Evolutionary conservation across 352 stramenopile genomes (phyloP).

Genomic region (Pythium scleroteichum): DNA sequence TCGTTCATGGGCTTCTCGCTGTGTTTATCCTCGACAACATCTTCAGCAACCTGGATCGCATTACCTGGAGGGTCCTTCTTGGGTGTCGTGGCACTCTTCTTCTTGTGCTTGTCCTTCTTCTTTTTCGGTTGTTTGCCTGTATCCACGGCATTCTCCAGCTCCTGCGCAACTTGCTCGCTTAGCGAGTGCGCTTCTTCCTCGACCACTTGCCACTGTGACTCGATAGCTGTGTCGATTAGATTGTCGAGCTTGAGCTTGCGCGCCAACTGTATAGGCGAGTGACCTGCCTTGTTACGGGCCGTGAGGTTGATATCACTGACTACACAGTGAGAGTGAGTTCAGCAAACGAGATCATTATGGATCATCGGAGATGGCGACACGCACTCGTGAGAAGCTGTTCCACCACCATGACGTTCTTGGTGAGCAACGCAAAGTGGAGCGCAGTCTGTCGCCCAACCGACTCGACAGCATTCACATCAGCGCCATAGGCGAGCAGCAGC

Average conservation of each 20-base stretch:
- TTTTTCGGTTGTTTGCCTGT: slow-evolving; percentile 17
- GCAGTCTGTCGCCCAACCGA: slow-evolving; percentile 53
- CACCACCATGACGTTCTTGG: slow-evolving; percentile 49
- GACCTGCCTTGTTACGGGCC: slow-evolving; percentile 35
- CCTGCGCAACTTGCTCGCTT: slow-evolving; percentile 25
- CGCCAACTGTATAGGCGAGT: slow-evolving; percentile 41
- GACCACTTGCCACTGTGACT: slow-evolving; percentile 27
- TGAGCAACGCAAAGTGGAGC: slow-evolving; percentile 76
- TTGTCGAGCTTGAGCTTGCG: slow-evolving; percentile 20
- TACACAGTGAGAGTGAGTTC: neutral
- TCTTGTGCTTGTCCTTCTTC: slow-evolving; percentile 42
- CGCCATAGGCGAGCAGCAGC: slow-evolving; percentile 43
- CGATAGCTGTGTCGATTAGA: slow-evolving; percentile 21
- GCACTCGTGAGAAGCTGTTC: slow-evolving; percentile 31
- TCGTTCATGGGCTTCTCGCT: neutral
- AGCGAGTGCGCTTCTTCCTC: slow-evolving; percentile 19
- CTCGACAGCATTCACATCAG: slow-evolving; percentile 50
- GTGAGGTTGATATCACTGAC: slow-evolving; percentile 24
- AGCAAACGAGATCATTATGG: neutral
- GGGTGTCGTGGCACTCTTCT: slow-evolving; percentile 24
- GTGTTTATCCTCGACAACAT: neutral
- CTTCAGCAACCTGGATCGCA: neutral
- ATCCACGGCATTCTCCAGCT: slow-evolving; percentile 15
- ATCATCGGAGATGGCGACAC: slow-evolving; percentile 14
- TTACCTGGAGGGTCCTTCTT: slow-evolving; percentile 32